Conservation (phyloP, 108 stramenopile species). For the Skeletonema costatum region DNA sequence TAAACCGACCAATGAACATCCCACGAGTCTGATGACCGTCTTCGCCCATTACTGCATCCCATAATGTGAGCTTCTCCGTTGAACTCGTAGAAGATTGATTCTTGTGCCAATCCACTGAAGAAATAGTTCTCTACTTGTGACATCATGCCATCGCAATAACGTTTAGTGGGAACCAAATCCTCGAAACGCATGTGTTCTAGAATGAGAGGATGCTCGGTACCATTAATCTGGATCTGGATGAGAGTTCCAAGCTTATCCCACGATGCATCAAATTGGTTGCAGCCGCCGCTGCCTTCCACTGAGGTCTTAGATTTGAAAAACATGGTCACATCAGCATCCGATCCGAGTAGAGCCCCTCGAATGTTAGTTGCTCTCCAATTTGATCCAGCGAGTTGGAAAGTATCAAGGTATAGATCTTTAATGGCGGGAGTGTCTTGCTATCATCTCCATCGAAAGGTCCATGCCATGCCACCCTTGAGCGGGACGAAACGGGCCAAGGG, state of each 20-base stretch:
- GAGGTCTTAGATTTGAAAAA: background rate
- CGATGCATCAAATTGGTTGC: background rate
- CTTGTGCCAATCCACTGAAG: background rate
- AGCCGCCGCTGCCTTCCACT: background rate
- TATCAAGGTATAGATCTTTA: background rate
- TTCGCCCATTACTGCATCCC: background rate
- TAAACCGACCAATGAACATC: background rate
- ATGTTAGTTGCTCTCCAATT: background rate
- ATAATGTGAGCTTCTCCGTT: background rate
- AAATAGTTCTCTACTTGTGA: background rate
- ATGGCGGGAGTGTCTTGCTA: too few species aligned
- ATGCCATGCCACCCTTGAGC: background rate
- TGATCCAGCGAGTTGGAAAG: background rate
- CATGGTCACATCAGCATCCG: background rate
- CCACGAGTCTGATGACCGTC: background rate
- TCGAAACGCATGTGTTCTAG: background rate
- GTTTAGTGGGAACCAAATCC: background rate
- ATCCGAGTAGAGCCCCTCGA: background rate
- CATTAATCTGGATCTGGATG: background rate
- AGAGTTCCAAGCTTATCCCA: background rate
- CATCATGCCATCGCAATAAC: background rate
- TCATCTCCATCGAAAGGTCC: too few species aligned
- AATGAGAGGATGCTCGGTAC: background rate
- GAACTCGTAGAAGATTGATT: background rate
- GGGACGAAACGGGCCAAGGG: background rate